Percentiles rank a stretch among this genome's conserved stretches.
Conservation (phyloP, 192 early-diverging fungal species). For the Coemansia sp. region DNA sequence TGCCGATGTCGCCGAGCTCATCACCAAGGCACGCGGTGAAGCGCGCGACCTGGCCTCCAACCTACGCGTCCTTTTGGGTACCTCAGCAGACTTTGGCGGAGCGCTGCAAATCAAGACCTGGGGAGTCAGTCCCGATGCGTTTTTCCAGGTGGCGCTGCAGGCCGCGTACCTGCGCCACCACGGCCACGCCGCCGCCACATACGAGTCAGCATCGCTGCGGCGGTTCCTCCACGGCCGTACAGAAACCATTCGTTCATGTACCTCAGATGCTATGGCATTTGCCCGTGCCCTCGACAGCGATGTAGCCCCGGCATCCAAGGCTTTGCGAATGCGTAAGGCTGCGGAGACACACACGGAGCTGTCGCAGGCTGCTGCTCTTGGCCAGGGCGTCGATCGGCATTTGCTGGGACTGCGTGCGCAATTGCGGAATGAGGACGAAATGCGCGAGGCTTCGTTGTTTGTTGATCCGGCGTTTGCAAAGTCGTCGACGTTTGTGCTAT, state of each 20-base stretch:
- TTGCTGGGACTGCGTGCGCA: conserved; percentile 79
- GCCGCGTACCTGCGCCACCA: conserved; percentile 78
- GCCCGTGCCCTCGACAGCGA: conserved; percentile 71
- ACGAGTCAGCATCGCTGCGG: conserved; percentile 77
- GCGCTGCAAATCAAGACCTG: conserved; percentile 81
- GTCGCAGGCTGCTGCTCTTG: conserved; percentile 75
- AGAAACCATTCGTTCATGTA: conserved; percentile 86
- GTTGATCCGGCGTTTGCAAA: conserved; percentile 76
- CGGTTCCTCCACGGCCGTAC: conserved; percentile 83
- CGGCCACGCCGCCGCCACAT: conserved; percentile 68
- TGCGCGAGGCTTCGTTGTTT: conserved; percentile 68
- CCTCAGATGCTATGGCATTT: conserved; percentile 77
- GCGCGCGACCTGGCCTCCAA: conserved; percentile 68
- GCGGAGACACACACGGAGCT: conserved; percentile 68
- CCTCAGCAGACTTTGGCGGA: conserved; percentile 72
- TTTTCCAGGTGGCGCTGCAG: conserved; percentile 88
- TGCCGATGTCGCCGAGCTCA: conserved; percentile 53
- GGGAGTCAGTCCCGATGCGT: conserved; percentile 86
- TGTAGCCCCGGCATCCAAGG: conserved; percentile 45
- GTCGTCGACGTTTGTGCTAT: conserved; percentile 80
- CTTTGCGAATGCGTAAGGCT: conserved; percentile 64
- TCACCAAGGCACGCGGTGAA: conserved; percentile 66
- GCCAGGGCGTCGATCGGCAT: conserved; percentile 90
- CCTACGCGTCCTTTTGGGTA: conserved; percentile 70
- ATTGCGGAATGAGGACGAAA: conserved; percentile 65